Evolutionary conservation across 139 green algal species (phyloP).

Genomic region (Chlamydomonas sp.): DNA sequence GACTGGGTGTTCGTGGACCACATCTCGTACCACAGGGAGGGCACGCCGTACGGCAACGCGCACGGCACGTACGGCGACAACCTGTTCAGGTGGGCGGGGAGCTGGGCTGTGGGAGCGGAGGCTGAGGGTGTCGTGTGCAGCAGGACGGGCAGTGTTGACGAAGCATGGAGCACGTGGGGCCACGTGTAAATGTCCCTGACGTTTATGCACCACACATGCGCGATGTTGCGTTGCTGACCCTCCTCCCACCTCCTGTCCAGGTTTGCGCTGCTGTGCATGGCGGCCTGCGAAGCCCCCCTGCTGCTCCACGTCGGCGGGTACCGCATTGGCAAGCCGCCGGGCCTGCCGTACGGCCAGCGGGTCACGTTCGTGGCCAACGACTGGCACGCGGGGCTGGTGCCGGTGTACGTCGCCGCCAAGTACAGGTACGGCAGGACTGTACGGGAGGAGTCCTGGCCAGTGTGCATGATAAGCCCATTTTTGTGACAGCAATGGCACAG

Average conservation of each 20-base stretch:
- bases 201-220: no score
- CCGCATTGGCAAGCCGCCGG: neutral
- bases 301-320: conserved; percentile 56
- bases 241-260: conserved; percentile 16
- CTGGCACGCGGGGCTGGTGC: conserved; percentile 88
- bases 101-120: conserved; percentile 53
- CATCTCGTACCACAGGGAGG: conserved; percentile 71
- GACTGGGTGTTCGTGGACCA: conserved; percentile 93
- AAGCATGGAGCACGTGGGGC: no score
- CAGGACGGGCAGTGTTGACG: no score
- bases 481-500: no score
- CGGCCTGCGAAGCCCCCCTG: conserved; percentile 83
- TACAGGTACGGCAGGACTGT: no score
- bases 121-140: no score
- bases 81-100: conserved; percentile 59
- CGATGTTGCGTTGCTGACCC: neutral
- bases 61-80: conserved; percentile 80
- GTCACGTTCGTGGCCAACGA: conserved; percentile 92
- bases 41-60: conserved; percentile 65
- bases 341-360: conserved; percentile 77
- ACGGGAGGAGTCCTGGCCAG: no score
- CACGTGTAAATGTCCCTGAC: no score
- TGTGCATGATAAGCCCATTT: no score
- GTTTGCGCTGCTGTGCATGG: conserved; percentile 81
- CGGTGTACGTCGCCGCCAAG: conserved; percentile 48